Base-by-base conservation (phyloP, 2,329 filamentous ascomycete species). In the Microthyrium microscopicum region DNA sequence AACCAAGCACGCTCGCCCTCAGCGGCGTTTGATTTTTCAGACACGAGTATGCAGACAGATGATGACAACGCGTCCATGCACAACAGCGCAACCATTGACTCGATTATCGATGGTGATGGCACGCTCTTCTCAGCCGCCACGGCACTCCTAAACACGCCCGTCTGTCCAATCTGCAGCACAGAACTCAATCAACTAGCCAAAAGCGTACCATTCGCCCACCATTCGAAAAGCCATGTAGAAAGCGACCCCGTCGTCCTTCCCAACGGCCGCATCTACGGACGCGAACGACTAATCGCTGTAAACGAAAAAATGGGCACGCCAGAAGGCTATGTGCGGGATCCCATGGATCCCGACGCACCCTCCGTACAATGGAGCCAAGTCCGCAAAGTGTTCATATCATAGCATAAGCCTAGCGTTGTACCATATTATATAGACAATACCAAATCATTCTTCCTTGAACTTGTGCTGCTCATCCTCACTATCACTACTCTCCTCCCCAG, bases 121-220 rank as follows among this genome's bases (percentile, higher is more conserved):
- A 25, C 9, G 13, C 9, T 13, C 9, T 25, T 9, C 9, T 25
- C n/a, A n/a, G n/a, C n/a, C 5, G 29, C 18, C 8, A 13, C 29
- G 20, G 31, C 21, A 15, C 21, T 17, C 15, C 32, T 37, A 19
- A 27, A 21, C 4, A 31, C 26, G 9, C 16, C 13, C 56, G 73
- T 95, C 26, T 98, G 89, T 46, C 89, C 89, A 3, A 95, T 98
- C 49, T 98, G 89, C 61, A 89, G 79, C 30, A 89, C 79, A 1
- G 89, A 98, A 56, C 70, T 98, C 36, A 95, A 95, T 53, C 80
- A 85, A 47, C 68, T 98, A 21, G 87, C 89, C 2, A 67, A 77
- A 33, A 76, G 77, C 45, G 80, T 98, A 28, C 89, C 89, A 1
- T 95, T 95, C 47, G 89, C 89, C 3, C 80, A 93, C 48, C 89